These are phyloP conservation scores for Sistotremastrum suecicum DNA, from an alignment of 768 basidiomycete genomes.

Conservation along the genomic window DNA sequence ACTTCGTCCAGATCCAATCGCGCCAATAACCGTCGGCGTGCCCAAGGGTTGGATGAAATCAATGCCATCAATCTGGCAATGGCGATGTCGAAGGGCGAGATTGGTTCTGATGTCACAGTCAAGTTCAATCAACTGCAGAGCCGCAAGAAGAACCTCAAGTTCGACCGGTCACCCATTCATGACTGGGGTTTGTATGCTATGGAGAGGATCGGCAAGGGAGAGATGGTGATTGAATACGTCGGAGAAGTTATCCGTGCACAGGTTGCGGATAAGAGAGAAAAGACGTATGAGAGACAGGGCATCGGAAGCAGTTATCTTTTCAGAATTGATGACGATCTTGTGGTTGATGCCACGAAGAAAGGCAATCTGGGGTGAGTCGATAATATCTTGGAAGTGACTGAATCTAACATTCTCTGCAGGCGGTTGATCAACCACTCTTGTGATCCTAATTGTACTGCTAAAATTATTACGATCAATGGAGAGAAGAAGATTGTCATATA, in stretches of 20 bases:
- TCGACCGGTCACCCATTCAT: constrained; percentile 90
- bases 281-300: constrained; percentile 90
- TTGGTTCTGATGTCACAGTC: constrained; percentile 60
- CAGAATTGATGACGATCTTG: constrained; percentile 93
- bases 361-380: constrained; percentile 86
- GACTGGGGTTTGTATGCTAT: constrained; percentile 98
- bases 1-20: constrained; percentile 81
- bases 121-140: constrained; percentile 99
- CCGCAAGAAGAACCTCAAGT: constrained; percentile 93
- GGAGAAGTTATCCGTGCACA: constrained; percentile 93
- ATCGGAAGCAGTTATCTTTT: constrained; percentile 98
- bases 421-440: constrained; percentile 98
- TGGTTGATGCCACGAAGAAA: constrained; percentile 98
- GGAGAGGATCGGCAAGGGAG: constrained; percentile 85
- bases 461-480: constrained; percentile 81
- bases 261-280: constrained; percentile 94
- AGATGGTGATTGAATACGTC: constrained; percentile 99
- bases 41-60: constrained; percentile 88
- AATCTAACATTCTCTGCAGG: constrained; percentile 24
- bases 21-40: constrained; percentile 81
- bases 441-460: constrained; percentile 85
- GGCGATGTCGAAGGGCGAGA: constrained; percentile 62
- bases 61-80: constrained; percentile 78
- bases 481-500: constrained; percentile 99
- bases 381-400: constrained; percentile 5